Evolutionary conservation across 1,139 yeast genomes (phyloP).

Genomic region (Kluyveromyces sp.): DNA sequence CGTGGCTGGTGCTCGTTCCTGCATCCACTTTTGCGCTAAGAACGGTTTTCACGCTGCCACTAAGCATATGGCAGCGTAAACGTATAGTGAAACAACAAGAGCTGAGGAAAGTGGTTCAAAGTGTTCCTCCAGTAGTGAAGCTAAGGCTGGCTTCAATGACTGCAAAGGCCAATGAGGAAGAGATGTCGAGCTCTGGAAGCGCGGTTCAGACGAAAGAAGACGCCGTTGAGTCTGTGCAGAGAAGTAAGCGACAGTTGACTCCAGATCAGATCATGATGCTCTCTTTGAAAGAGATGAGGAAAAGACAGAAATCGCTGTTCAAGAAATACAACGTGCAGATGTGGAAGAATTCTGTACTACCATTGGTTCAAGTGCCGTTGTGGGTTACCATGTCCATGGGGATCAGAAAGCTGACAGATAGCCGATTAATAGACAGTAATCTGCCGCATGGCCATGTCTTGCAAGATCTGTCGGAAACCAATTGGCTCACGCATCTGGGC

Average conservation of each 20-base stretch:
- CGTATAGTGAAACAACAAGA: constrained; percentile 65
- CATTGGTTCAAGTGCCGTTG: constrained; percentile 78
- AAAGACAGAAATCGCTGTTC: constrained; percentile 64
- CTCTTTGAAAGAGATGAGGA: constrained; percentile 69
- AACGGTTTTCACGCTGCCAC: constrained; percentile 63
- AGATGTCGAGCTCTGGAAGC: constrained; percentile 15
- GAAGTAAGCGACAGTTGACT: constrained; percentile 45
- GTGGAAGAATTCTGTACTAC: constrained; percentile 72
- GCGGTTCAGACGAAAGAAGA: constrained; percentile 6
- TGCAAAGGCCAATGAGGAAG: constrained; percentile 11
- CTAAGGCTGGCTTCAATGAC: constrained; percentile 58
- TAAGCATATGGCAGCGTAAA: constrained; percentile 64
- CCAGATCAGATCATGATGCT: constrained; percentile 72
- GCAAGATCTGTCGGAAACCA: constrained; percentile 3
- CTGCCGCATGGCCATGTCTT: constrained; percentile 6
- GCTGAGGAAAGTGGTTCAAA: constrained; percentile 60
- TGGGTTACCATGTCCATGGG: constrained; percentile 78
- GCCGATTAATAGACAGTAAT: constrained; percentile 20
- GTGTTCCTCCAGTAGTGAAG: constrained; percentile 69
- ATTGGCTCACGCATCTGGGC: constrained; percentile 10
- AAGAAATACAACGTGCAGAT: constrained; percentile 60
- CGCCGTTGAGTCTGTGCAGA: constrained; percentile 2
- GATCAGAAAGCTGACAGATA: constrained; percentile 60
- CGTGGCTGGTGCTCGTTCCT: constrained; percentile 85
- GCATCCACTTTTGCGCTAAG: constrained; percentile 61